Evolutionary conservation across 2,329 filamentous ascomycete genomes (phyloP), one percentile per base, ranked within the genome.

Genomic region (Claviceps lovelessii): DNA sequence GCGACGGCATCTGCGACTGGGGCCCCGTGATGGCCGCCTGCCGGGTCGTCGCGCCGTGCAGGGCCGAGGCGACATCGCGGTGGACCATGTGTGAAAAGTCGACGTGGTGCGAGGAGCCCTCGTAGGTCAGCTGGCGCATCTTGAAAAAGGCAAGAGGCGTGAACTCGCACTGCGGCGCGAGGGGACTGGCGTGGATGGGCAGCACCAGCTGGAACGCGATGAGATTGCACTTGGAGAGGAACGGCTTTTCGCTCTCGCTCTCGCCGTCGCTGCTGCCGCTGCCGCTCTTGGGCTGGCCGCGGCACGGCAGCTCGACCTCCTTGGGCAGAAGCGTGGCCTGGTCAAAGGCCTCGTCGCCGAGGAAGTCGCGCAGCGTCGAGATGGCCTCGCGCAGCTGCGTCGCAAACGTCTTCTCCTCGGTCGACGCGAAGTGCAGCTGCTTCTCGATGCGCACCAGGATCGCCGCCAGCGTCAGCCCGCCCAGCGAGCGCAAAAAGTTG

Each of bases 141-240:
- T 79, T 81, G 70, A 87, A 86, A 59, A 87, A 81, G 48, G 70
- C 76, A 35, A 86, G 69, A 0, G 84, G 82, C 1, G 78, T 73
- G 59, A 85, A 84, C 54, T 76, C 73, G 61, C 79, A 77, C 33
- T 74, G 73, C 1, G 76, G 69, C 28, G 76, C 75, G 2, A 70
- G 69, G 9, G 78, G 65, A 39, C 73, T 74, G 17, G 74, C 72
- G 59, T 85, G 79, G 33, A 86, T 79, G 1, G 79, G 79, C 19
- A 83, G 76, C 46, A 86, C 76, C 17, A 82, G 69, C 49, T 76
- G 76, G 64, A 86, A 79, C n/a, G 77, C 67, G 37, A 82, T 71
- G 60, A 83, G 66, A 2, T 64, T 62, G 47, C 58, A 59, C 5
- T 39, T 56, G 4, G 58, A 55, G 4, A 55, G 48, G 31, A 33